Conservation (phyloP, 257 asterid genomes). For the Solanum bulbocastanum region DNA sequence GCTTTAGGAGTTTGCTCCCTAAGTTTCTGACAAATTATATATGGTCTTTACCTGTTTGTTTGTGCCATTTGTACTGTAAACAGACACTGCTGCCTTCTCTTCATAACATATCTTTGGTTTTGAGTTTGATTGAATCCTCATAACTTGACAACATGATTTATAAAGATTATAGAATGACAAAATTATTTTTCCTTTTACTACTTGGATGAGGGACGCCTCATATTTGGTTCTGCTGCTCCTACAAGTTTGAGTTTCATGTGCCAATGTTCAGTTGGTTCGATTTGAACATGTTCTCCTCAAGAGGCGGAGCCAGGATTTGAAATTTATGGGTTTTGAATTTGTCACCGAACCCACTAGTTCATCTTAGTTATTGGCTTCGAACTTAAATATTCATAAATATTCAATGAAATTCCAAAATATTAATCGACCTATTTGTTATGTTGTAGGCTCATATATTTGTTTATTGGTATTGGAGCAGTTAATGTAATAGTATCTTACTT, state of each 20-base stretch:
- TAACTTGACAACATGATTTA: too few relatives aligned
- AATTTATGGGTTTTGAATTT: not conserved
- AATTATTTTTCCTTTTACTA: too few relatives aligned
- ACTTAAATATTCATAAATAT: not conserved
- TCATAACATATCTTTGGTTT: too few relatives aligned
- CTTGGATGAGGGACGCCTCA: not conserved
- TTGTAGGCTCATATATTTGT: slow-evolving; percentile 74
- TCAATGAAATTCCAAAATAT: not conserved
- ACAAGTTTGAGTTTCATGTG: not conserved
- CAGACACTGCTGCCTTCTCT: too few relatives aligned
- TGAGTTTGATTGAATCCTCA: too few relatives aligned
- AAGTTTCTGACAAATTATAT: too few relatives aligned
- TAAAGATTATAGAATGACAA: too few relatives aligned
- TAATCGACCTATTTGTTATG: not conserved
- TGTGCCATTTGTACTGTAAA: too few relatives aligned
- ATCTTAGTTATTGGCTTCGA: not conserved
- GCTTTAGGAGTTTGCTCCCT: too few relatives aligned
- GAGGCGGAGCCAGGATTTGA: not conserved
- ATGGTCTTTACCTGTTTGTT: too few relatives aligned
- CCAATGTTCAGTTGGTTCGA: too few relatives aligned
- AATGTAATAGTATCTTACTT: slow-evolving; percentile 36
- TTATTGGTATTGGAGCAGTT: slow-evolving; percentile 58
- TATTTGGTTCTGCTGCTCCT: not conserved
- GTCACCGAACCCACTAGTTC: not conserved
- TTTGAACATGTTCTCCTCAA: too few relatives aligned